phyloP scores from a whole-genome alignment of 1,284 basidiomycete species.

The Ustilago crameri region DNA sequence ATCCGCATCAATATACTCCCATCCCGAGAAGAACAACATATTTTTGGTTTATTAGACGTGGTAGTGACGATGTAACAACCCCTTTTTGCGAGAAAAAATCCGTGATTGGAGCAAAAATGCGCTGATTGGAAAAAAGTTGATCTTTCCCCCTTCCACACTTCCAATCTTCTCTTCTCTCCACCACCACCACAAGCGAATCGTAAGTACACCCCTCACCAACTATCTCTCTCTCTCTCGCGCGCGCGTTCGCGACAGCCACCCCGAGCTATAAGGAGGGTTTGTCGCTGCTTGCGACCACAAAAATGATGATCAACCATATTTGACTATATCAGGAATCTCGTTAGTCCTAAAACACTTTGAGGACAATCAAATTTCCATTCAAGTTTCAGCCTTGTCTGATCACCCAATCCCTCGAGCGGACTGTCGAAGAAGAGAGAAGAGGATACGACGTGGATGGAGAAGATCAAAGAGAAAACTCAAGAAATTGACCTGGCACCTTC shows the following conservation, averaged over 20 bases:
- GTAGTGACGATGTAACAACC: not conserved
- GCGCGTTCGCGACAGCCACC: no score
- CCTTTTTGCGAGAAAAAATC: not conserved
- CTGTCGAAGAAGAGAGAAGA: not conserved
- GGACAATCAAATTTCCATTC: slow-evolving; percentile 54
- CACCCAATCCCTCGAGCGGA: no score
- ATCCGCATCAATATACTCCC: no score
- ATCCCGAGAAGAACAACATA: no score
- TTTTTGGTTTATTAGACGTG: no score
- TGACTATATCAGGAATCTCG: slow-evolving; percentile 54
- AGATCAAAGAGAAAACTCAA: not conserved
- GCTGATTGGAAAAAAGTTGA: not conserved
- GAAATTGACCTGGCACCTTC: not conserved
- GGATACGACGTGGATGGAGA: not conserved
- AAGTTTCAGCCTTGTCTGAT: slow-evolving; percentile 57
- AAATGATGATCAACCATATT: slow-evolving; percentile 46
- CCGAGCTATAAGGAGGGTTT: no score
- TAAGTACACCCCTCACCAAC: slow-evolving; percentile 7
- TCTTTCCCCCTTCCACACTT: not conserved
- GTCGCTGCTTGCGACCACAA: not conserved
- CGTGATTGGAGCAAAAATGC: not conserved
- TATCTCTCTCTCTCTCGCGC: not conserved
- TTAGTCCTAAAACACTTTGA: slow-evolving; percentile 48
- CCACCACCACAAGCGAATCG: slow-evolving; percentile 10
- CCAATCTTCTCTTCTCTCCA: slow-evolving; percentile 12